phyloP scores from a whole-genome alignment of 257 asterid species.

The Ilex asprella region DNA sequence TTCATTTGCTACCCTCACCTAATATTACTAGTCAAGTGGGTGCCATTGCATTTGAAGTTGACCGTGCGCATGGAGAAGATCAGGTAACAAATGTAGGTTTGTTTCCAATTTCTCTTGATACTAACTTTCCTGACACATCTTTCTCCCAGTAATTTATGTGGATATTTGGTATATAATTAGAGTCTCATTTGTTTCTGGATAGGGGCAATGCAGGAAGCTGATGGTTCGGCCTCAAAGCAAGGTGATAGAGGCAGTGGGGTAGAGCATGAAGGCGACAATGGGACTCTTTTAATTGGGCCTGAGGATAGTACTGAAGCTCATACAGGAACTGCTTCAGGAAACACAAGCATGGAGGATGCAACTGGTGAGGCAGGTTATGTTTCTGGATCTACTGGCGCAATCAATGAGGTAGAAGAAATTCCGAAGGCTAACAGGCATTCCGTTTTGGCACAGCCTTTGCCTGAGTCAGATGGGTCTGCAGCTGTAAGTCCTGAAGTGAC shows the following conservation, averaged over 20 bases:
- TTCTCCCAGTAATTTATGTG: conserved; percentile 7
- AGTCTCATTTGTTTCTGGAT: conserved; percentile 41
- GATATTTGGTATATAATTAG: conserved; percentile 25
- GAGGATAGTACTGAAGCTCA: conserved; percentile 22
- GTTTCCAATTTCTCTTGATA: conserved; percentile 73
- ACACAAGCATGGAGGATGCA: conserved; percentile 22
- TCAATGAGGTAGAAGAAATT: conserved; percentile 30
- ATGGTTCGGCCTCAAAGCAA: conserved; percentile 41
- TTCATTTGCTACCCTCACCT: conserved; percentile 24
- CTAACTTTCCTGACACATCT: conserved; percentile 13
- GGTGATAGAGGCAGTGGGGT: conserved; percentile 31
- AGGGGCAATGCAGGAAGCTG: conserved; percentile 84
- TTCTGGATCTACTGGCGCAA: conserved; percentile 20
- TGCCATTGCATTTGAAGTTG: conserved; percentile 6
- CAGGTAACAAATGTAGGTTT: conserved; percentile 99
- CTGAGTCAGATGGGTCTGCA: conserved; percentile 23
- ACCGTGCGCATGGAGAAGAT: conserved; percentile 42
- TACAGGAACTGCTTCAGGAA: conserved; percentile 22
- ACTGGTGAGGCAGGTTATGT: conserved; percentile 24
- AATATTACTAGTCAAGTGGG: neutral
- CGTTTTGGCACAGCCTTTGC: conserved; percentile 21
- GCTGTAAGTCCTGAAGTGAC: conserved; percentile 21
- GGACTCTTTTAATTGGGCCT: conserved; percentile 26
- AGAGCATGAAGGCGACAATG: conserved; percentile 31
- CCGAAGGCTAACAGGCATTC: conserved; percentile 21